These are phyloP conservation scores for Dovyalis caffra DNA, from an alignment of 345 rosid genomes.

Conservation along the genomic window DNA sequence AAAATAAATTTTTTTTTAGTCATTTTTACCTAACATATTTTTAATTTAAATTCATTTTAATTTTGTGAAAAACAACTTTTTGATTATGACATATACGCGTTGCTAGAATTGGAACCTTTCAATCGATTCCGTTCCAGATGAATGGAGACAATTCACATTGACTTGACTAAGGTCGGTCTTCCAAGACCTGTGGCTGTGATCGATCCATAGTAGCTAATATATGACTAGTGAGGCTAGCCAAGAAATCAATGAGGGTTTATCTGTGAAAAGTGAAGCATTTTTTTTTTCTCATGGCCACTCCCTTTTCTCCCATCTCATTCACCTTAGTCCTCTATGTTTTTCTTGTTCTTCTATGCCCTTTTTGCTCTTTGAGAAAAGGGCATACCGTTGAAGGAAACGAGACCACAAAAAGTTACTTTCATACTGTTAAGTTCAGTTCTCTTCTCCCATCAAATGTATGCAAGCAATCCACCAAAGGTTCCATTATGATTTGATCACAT, in stretches of 20 bases:
- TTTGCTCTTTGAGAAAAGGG: background rate
- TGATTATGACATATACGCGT: too few relatives aligned
- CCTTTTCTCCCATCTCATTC: background rate
- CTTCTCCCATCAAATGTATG: constrained; percentile 7
- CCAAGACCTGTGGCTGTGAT: too few relatives aligned
- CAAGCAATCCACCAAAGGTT: constrained; percentile 6
- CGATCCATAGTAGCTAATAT: too few relatives aligned
- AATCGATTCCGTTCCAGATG: too few relatives aligned
- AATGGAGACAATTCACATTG: too few relatives aligned
- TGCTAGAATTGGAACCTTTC: too few relatives aligned
- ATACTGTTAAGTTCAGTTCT: background rate
- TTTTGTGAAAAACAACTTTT: too few relatives aligned
- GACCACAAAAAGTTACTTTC: background rate
- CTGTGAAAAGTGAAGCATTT: background rate
- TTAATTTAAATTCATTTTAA: too few relatives aligned
- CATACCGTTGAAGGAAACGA: background rate
- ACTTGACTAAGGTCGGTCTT: too few relatives aligned
- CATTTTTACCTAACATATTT: too few relatives aligned
- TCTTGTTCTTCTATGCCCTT: background rate
- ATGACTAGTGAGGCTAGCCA: background rate
- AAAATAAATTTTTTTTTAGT: too few relatives aligned
- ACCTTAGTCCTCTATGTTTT: background rate
- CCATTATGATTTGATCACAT: too few relatives aligned
- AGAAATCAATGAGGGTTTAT: background rate
- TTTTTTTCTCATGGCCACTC: constrained; percentile 4